Evolutionary conservation across 331 rosid genomes (phyloP), one percentile per base, ranked within the genome.

Genomic region (Phaseolus coccineus): DNA sequence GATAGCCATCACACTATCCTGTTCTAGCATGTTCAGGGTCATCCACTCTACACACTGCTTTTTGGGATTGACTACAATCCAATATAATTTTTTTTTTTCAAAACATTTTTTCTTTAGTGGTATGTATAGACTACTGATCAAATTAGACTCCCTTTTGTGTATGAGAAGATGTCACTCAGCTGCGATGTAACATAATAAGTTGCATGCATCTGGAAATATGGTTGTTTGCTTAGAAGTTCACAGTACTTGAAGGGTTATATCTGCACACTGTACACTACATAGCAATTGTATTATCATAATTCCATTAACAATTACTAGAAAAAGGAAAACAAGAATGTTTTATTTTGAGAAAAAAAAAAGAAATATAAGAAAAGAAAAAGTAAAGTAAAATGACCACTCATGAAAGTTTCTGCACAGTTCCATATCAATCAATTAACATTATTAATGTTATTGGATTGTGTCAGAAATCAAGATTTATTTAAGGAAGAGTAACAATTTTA

Each of bases 211-310:
- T 37, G 56, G 31, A 35, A 37, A 27, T 56, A 14, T 73, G 68
- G 39, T 48, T 35, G 39, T 75, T 59, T 59, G 58, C 39, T 24
- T 50, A 24, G 57, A 69, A 28, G 69, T 40, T 52, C 56, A 6
- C 0, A 7, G 15, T 58, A 58, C 61, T 28, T 42, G 13, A 42
- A 42, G 47, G 47, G 47, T 9, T 42, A 42, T 42, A 42, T 42
- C 47, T 8, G 12, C 2, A 9, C 9, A 42, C 11, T 40, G 46
- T 7, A 8, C 46, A 11, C 2, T 8, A 8, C 47, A 8, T 2
- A 50, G 46, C 25, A 46, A 37, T 37, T 63, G 30, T 39, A 62
- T 52, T 65, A 40, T 24, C 15, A 25, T 24, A 27, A 68, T 33
- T 46, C 28, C 57, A 47, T 56, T 48, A 19, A 40, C 27, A 64